Base-by-base conservation (phyloP, 2,329 filamentous ascomycete genomes). In the Trichoderma sp. region DNA sequence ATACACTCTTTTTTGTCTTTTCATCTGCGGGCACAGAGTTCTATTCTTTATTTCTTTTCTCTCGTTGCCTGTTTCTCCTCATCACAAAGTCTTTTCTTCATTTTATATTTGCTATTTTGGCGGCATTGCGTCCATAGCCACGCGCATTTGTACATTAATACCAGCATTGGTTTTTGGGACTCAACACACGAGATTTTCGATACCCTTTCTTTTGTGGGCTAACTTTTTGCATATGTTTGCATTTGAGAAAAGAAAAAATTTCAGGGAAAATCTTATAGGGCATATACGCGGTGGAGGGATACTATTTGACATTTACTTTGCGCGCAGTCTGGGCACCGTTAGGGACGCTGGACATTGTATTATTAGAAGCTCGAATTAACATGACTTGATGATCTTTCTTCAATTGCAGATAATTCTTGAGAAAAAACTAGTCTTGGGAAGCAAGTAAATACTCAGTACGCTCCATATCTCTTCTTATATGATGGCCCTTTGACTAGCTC, bases 381-480 rank as follows among this genome's bases (percentile, higher is more conserved):
- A 66, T 66, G 61, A 71, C 34, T 63, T 65, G 34, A 71, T 51
- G 69, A 71, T 51, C 15, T 64, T 64, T 43, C 24, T 47, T 18
- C 24, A 36, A 11, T 53, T 24, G 47, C 6, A 0, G 9, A 36
- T 12, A 24, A 28, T 64, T 43, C 18, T 43, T 18, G 18, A 28
- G 5, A 3, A 3, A 51, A 24, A 24, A 1, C 21, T 24, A 14
- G 47, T 14, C 47, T 24, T 24, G 6, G 4, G 47, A 53, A 24
- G 47, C n/a, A 24, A 53, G 1, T 6, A 3, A 24, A 14, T 7
- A 1, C 60, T 69, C 67, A 90, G 75, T 90, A 90, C 6, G 85
- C 86, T 1, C 82, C 85, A 34, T 78, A 74, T n/a, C 89, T 83
- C 74, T 77, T 75, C 51, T 77, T 76, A 77, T 85, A 91, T 47